Evolutionary conservation across 1,284 basidiomycete genomes (phyloP).

Genomic region (Lentinus polychrous): DNA sequence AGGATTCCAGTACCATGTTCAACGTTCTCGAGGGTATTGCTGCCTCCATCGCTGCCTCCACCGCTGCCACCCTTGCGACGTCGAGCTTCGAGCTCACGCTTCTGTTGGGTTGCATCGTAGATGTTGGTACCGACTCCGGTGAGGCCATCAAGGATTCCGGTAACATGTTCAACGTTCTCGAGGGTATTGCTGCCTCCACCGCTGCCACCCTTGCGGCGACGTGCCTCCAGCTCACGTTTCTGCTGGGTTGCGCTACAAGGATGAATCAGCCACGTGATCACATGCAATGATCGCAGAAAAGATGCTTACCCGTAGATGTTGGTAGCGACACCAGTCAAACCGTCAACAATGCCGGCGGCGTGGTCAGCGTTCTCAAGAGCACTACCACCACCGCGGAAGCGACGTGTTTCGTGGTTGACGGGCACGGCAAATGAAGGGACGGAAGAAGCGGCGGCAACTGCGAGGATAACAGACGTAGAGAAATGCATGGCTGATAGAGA

Average conservation of each 20-base stretch:
- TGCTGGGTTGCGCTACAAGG: neutral
- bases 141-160: constrained; percentile 1
- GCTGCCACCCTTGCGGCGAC: neutral
- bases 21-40: no score
- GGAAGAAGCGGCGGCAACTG: constrained; percentile 1
- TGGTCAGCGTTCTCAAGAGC: constrained; percentile 2
- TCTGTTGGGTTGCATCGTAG: no score
- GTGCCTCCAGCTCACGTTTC: constrained; percentile 1
- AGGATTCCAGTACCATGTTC: no score
- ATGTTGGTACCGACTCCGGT: constrained; percentile 1
- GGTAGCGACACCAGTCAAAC: constrained; percentile 1
- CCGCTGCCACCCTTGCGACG: no score
- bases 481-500: constrained; percentile 2
- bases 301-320: constrained; percentile 2
- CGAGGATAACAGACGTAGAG: constrained; percentile 4
- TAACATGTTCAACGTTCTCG: neutral
- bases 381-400: neutral
- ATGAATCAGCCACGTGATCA: neutral
- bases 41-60: no score
- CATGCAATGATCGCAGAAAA: neutral
- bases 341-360: constrained; percentile 1
- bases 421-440: constrained; percentile 1
- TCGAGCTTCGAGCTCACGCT: no score
- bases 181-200: neutral
- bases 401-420: neutral